Percentiles rank a stretch among this genome's conserved stretches.
Evolutionary conservation across 345 rosid genomes (phyloP).

Genomic region (Brassica napus): DNA sequence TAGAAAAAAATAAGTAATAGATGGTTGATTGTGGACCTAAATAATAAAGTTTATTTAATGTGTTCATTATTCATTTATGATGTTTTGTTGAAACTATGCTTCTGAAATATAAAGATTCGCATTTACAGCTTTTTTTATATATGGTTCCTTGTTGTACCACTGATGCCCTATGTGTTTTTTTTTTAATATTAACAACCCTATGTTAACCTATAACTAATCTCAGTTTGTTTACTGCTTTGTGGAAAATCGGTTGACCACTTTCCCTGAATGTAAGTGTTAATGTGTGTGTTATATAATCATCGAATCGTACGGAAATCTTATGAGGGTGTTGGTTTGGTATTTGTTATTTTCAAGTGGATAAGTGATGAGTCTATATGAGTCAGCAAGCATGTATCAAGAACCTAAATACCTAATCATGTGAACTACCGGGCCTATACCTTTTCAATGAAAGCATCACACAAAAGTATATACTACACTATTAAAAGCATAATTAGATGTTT

Average conservation of each 20-base stretch:
- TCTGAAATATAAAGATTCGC: constrained; percentile 13
- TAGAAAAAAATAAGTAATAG: neutral
- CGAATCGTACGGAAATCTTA: neutral
- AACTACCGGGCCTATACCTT: neutral
- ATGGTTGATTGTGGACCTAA: constrained; percentile 25
- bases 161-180: neutral
- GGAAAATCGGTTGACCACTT: constrained; percentile 15
- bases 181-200: neutral
- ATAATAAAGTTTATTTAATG: constrained; percentile 17
- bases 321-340: constrained; percentile 15
- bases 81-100: constrained; percentile 18
- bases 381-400: constrained; percentile 8
- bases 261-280: neutral
- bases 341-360: constrained; percentile 5
- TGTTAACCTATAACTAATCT: neutral
- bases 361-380: neutral
- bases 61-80: neutral
- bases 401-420: constrained; percentile 27
- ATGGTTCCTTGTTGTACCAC: constrained; percentile 1
- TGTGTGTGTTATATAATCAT: neutral
- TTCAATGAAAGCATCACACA: neutral
- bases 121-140: constrained; percentile 9
- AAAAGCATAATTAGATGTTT: neutral
- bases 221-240: neutral
- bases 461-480: neutral